phyloP scores from a whole-genome alignment of 148 eudicot genomes.

The Agrostemma githago region DNA sequence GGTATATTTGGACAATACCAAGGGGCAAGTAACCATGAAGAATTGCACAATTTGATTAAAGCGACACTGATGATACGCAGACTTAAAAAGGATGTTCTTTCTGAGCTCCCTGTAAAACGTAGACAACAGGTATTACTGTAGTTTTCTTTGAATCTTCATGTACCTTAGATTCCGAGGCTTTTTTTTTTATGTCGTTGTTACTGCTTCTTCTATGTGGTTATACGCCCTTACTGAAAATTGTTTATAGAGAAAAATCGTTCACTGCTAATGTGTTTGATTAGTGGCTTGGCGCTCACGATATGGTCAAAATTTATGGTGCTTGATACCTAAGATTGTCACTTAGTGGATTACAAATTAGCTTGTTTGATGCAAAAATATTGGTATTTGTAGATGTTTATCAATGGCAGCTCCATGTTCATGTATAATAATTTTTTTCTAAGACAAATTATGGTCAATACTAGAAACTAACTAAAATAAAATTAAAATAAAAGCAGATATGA shows the following conservation, averaged over 20 bases:
- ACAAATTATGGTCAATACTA: background rate
- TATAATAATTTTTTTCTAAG: background rate
- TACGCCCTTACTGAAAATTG: background rate
- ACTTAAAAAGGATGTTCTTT: slow-evolving; percentile 88
- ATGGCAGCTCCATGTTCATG: background rate
- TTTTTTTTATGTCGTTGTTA: too few relatives aligned
- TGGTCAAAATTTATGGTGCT: background rate
- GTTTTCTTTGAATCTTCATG: background rate
- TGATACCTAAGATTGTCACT: background rate
- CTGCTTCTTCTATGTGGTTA: slow-evolving; percentile 4
- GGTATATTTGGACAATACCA: slow-evolving; percentile 88
- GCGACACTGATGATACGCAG: slow-evolving; percentile 97
- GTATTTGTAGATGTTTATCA: background rate
- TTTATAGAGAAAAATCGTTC: background rate
- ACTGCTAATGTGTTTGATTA: background rate
- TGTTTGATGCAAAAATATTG: background rate
- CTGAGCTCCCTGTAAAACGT: slow-evolving; percentile 89
- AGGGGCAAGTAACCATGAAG: slow-evolving; percentile 97
- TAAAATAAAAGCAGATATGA: background rate
- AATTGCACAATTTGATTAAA: slow-evolving; percentile 89
- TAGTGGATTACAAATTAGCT: background rate
- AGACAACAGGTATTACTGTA: slow-evolving; percentile 74
- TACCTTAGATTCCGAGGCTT: background rate
- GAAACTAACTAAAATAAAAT: background rate
- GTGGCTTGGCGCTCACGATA: background rate